These are phyloP conservation scores for Royoungia palumana DNA, from an alignment of 768 basidiomycete species.

Conservation along the genomic window DNA sequence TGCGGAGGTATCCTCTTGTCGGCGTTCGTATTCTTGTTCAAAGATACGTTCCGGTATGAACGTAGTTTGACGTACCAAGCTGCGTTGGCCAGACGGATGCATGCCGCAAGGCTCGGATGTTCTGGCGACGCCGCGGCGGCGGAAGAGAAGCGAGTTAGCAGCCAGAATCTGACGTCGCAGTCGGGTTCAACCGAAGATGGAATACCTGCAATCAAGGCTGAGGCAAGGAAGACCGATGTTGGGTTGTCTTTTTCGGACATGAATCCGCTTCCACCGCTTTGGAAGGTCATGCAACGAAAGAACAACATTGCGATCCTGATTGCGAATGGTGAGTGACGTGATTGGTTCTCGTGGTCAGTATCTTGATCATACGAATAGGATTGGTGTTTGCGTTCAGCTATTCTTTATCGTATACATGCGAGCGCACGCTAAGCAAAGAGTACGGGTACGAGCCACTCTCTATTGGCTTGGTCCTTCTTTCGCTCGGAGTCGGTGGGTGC, in stretches of 20 bases:
- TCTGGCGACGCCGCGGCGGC: slow-evolving; percentile 12
- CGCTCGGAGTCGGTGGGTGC: slow-evolving; percentile 62
- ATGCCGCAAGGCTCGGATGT: slow-evolving; percentile 22
- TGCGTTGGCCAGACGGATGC: slow-evolving; percentile 47
- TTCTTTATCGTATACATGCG: slow-evolving; percentile 68
- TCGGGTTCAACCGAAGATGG: slow-evolving; percentile 24
- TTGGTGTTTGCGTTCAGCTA: slow-evolving; percentile 70
- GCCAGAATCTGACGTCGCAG: slow-evolving; percentile 11
- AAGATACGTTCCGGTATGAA: slow-evolving; percentile 80
- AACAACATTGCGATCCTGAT: slow-evolving; percentile 68
- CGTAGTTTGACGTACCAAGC: slow-evolving; percentile 79
- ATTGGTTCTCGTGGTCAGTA: background rate
- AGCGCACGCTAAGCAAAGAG: slow-evolving; percentile 58
- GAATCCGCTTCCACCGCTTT: slow-evolving; percentile 69
- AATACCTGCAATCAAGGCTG: slow-evolving; percentile 10
- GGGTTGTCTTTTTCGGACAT: slow-evolving; percentile 64
- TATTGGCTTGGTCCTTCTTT: slow-evolving; percentile 73
- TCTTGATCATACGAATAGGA: slow-evolving; percentile 40
- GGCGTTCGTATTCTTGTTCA: slow-evolving; percentile 64
- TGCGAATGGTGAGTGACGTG: slow-evolving; percentile 16
- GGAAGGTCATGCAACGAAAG: slow-evolving; percentile 50
- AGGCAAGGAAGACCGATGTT: slow-evolving; percentile 30
- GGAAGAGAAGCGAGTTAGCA: slow-evolving; percentile 11
- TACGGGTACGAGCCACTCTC: slow-evolving; percentile 69
- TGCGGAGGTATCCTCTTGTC: slow-evolving; percentile 53